These are phyloP conservation scores for Sisymbrium irio DNA, from an alignment of 345 rosid genomes.

Conservation along the genomic window DNA sequence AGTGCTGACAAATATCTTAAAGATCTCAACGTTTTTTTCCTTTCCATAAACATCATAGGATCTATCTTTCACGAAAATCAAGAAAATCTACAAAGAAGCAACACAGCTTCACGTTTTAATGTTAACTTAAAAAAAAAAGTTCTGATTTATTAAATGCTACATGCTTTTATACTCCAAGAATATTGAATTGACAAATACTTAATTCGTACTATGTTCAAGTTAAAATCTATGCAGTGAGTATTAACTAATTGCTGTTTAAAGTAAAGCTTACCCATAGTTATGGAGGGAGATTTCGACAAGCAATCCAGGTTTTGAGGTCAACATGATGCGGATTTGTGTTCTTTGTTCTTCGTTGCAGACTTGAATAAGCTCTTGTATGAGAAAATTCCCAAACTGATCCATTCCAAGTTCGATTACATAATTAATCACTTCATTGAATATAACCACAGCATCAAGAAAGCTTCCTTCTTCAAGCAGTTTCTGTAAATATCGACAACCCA, in stretches of 20 bases:
- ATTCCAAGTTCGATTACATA: conserved; percentile 47
- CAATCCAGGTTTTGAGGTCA: conserved; percentile 43
- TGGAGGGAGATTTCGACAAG: conserved; percentile 47
- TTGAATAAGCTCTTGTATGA: conserved; percentile 36
- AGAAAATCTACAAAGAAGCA: too few relatives aligned
- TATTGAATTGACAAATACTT: too few relatives aligned
- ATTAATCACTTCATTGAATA: conserved; percentile 41
- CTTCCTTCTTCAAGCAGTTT: conserved; percentile 40
- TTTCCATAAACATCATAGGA: too few relatives aligned
- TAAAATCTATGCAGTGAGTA: too few relatives aligned
- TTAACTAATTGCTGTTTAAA: neutral
- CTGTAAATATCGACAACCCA: conserved; percentile 48
- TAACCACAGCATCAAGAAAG: conserved; percentile 30
- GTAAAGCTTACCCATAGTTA: conserved; percentile 45
- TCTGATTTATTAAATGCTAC: too few relatives aligned
- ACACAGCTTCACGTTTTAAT: too few relatives aligned
- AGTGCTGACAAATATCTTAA: too few relatives aligned
- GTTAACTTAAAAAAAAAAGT: too few relatives aligned
- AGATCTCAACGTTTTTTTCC: too few relatives aligned
- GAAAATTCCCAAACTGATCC: conserved; percentile 59
- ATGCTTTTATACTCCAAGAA: too few relatives aligned
- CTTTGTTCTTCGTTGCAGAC: conserved; percentile 51
- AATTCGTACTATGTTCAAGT: too few relatives aligned
- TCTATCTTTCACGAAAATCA: too few relatives aligned
- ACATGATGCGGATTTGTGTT: conserved; percentile 38